Evolutionary conservation across 306 rosid species (phyloP), one percentile per base, ranked within the genome.

Genomic region (Arachis stenosperma): DNA sequence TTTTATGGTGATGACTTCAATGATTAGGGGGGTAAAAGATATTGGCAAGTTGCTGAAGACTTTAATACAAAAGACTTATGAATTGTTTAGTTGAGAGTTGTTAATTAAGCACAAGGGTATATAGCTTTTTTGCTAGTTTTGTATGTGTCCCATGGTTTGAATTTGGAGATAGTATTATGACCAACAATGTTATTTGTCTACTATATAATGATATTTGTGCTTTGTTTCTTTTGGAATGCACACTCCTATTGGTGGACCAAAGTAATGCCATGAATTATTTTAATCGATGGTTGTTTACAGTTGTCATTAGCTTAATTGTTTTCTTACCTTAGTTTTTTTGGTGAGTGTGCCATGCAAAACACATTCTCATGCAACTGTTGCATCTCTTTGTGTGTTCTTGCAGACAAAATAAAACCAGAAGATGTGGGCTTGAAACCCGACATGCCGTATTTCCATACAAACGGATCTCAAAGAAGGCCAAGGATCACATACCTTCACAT

Each of bases 401-500:
- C 83, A 94, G 99, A 90, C 86, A 82, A 61, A 33, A 72, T 94
- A 77, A 77, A 70, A 65, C 93, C 90, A 13, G 84, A 51, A 53
- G 96, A 94, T 29, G 96, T 94, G 56, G 91, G 92, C 72, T 57
- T 94, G 79, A 74, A 57, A 53, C 92, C 86, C 33, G 89, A 84
- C 29, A 58, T 90, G 91, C 87, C 82, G 10, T 86, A 85, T 84
- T 91, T 94, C 75, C 46, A 70, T 72, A 55, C 79, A 30, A 71
- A 61, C 11, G 33, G 57, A 5, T 53, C 60, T 13, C 77, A 61
- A 50, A 56, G 78, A 71, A 71, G 58, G 40, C 96, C 92, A 8
- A 76, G 78, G 70, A 91, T 91, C 13, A 87, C 89, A 9, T 94
- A 94, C 75, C 75, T 91, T 55, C 99, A 91, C 76, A 89, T 94